Percentiles rank a stretch among this genome's conserved stretches.
phyloP scores from a whole-genome alignment of 116 monocot genomes.

The Dioscorea cayenensis region DNA sequence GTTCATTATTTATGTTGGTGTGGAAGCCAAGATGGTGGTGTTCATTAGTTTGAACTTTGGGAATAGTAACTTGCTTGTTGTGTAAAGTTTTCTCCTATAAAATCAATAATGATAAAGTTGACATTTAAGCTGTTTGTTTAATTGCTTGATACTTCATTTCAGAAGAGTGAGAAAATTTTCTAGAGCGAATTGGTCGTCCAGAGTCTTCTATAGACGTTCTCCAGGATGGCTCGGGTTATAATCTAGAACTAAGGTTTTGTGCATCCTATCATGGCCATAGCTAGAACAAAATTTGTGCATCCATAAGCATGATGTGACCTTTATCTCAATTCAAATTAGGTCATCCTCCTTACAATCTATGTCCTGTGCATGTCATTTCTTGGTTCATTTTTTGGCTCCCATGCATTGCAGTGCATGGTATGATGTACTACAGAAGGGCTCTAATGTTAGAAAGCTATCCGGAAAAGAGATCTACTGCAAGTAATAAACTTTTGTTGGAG shows the following conservation, averaged over 20 bases:
- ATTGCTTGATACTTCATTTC: background rate
- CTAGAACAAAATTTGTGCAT: slow-evolving; percentile 66
- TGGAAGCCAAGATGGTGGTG: no score
- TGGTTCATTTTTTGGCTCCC: background rate
- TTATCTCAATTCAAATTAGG: background rate
- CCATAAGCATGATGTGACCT: no score
- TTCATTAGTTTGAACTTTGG: no score
- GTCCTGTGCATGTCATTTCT: background rate
- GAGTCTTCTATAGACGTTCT: slow-evolving; percentile 58
- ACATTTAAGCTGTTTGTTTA: no score
- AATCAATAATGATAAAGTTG: no score
- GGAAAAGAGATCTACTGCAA: slow-evolving; percentile 63
- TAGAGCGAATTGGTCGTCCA: slow-evolving; percentile 69
- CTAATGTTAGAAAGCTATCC: slow-evolving; percentile 82
- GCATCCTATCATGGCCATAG: slow-evolving; percentile 94
- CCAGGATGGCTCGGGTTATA: slow-evolving; percentile 43
- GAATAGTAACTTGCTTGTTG: no score
- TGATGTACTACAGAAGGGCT: slow-evolving; percentile 98
- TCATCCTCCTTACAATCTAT: background rate
- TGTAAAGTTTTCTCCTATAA: no score
- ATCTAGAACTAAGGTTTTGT: slow-evolving; percentile 89
- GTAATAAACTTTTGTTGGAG: slow-evolving; percentile 13
- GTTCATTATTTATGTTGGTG: no score
- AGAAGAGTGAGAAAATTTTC: slow-evolving; percentile 96
- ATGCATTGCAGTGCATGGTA: slow-evolving; percentile 72